These are phyloP conservation scores for Kodamaea restingae DNA, from an alignment of 805 yeast genomes.

Conservation along the genomic window DNA sequence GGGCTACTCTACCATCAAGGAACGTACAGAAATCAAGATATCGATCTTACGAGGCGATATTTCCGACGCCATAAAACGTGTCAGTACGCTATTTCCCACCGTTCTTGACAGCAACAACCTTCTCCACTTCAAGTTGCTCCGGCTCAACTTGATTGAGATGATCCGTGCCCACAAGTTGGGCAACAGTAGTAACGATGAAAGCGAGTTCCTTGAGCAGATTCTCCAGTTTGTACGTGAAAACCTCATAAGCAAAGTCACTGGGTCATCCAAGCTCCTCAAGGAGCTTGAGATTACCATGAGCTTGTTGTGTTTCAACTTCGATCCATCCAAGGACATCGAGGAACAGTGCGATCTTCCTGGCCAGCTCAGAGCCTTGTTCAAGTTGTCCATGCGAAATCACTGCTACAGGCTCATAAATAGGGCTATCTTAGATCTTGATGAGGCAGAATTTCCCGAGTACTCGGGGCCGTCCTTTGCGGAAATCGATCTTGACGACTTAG, in stretches of 20 bases:
- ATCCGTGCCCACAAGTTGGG: conserved; percentile 49
- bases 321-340: conserved; percentile 27
- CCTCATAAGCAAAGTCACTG: conserved; percentile 57
- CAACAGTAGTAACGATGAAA: conserved; percentile 23
- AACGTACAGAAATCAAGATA: conserved; percentile 50
- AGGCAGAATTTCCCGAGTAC: conserved; percentile 13
- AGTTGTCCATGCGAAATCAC: conserved; percentile 55
- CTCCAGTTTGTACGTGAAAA: conserved; percentile 59
- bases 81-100: conserved; percentile 60
- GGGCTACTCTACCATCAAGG: conserved; percentile 50
- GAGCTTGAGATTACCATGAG: conserved; percentile 86
- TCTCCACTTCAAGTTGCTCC: conserved; percentile 67
- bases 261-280: conserved; percentile 54
- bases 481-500: conserved; percentile 13
- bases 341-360: conserved; percentile 47
- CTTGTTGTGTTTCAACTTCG: conserved; percentile 52
- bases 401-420: conserved; percentile 71
- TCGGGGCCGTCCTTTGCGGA: conserved; percentile 19
- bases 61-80: conserved; percentile 49
- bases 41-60: conserved; percentile 59
- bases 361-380: conserved; percentile 52
- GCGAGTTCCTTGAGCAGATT: conserved; percentile 48
- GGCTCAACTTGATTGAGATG: conserved; percentile 76
- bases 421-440: conserved; percentile 46
- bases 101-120: conserved; percentile 59